phyloP scores from a whole-genome alignment of 2,329 filamentous ascomycete genomes.

The Fusarium liriodendri region DNA sequence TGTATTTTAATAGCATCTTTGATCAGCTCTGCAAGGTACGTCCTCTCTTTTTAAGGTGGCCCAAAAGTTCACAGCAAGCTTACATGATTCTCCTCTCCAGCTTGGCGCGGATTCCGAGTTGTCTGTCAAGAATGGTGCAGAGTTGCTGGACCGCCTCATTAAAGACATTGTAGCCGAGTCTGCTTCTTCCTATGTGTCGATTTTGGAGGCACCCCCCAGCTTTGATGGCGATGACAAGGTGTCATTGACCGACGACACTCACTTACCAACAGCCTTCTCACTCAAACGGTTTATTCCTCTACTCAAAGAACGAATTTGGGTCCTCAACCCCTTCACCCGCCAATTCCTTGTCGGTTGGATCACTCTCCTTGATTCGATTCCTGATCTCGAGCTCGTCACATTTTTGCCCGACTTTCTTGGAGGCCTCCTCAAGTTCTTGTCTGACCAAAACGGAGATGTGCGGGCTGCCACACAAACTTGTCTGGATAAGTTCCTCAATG shows the following conservation, averaged over 20 bases:
- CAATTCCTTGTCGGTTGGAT: slow-evolving; percentile 98
- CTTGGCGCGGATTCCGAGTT: slow-evolving; percentile 95
- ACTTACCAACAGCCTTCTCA: slow-evolving; percentile 88
- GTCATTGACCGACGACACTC: slow-evolving; percentile 58
- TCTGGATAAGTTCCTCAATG: slow-evolving; percentile 88
- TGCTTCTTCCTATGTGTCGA: slow-evolving; percentile 92
- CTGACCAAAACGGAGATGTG: slow-evolving; percentile 93
- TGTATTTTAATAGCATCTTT: slow-evolving; percentile 99
- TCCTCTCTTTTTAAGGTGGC: background rate
- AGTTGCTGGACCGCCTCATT: slow-evolving; percentile 91
- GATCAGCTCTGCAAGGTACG: slow-evolving; percentile 93
- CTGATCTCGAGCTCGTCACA: slow-evolving; percentile 92
- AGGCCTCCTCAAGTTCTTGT: slow-evolving; percentile 90
- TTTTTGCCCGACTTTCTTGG: slow-evolving; percentile 92
- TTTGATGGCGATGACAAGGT: slow-evolving; percentile 58
- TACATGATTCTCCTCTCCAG: slow-evolving; percentile 56
- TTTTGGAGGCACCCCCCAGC: slow-evolving; percentile 73
- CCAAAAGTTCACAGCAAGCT: background rate
- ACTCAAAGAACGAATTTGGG: slow-evolving; percentile 92
- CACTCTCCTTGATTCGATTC: slow-evolving; percentile 92
- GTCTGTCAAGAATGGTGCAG: slow-evolving; percentile 97
- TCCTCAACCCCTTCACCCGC: slow-evolving; percentile 92
- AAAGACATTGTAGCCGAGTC: slow-evolving; percentile 98
- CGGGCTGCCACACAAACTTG: slow-evolving; percentile 91
- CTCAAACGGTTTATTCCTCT: slow-evolving; percentile 91